These are phyloP conservation scores for Podosphaera leucotricha DNA, from an alignment of 2,329 filamentous ascomycete species.

Conservation along the genomic window DNA sequence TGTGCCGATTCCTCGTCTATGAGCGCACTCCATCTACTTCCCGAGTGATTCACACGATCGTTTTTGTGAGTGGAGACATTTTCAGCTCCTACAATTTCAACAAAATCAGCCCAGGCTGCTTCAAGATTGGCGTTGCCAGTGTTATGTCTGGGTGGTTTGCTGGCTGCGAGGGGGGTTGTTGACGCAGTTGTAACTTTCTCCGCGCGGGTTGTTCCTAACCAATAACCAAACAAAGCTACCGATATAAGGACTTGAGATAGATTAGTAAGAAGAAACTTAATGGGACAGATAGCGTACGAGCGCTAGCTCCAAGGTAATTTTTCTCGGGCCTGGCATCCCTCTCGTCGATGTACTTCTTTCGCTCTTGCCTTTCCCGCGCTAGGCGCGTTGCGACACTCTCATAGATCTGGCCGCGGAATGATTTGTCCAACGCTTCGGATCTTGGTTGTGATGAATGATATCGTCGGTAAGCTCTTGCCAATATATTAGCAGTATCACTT, in stretches of 20 bases:
- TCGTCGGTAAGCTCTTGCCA: slow-evolving; percentile 1
- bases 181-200: slow-evolving; percentile 28
- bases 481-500: not conserved
- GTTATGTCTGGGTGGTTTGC: slow-evolving; percentile 30
- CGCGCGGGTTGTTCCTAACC: slow-evolving; percentile 31
- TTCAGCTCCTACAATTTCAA: slow-evolving; percentile 36
- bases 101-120: slow-evolving; percentile 47
- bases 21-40: slow-evolving; percentile 40
- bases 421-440: slow-evolving; percentile 7
- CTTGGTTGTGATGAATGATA: slow-evolving; percentile 11
- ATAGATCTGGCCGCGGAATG: slow-evolving; percentile 35
- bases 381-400: slow-evolving; percentile 32
- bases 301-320: slow-evolving; percentile 28
- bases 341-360: slow-evolving; percentile 24
- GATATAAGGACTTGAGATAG: slow-evolving; percentile 11
- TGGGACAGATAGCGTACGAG: slow-evolving; percentile 21
- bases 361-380: slow-evolving; percentile 28
- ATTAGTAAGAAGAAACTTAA: not conserved
- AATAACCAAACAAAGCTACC: slow-evolving; percentile 21
- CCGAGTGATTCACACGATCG: slow-evolving; percentile 32
- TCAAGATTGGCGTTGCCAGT: slow-evolving; percentile 38
- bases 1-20: slow-evolving; percentile 23
- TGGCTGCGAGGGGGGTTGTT: slow-evolving; percentile 32
- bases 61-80: slow-evolving; percentile 35
- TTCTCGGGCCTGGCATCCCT: slow-evolving; percentile 18